Conservation (phyloP, 1,284 basidiomycete genomes). For the Apiotrichum gamsii region DNA sequence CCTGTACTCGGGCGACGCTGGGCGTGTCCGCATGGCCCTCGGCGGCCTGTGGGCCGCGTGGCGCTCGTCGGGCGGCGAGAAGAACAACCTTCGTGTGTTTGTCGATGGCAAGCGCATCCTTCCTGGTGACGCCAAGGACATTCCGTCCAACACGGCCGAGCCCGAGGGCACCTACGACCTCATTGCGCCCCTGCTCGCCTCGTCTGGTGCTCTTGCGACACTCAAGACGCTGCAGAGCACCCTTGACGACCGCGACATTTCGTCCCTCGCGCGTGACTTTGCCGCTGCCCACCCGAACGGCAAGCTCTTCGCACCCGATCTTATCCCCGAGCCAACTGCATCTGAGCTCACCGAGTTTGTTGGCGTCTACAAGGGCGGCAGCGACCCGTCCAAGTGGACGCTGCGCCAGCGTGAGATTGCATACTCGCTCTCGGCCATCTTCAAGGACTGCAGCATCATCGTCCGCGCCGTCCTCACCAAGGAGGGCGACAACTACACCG, state of each 20-base stretch:
- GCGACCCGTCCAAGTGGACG: slow-evolving; percentile 20
- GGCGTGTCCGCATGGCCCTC: slow-evolving; percentile 60
- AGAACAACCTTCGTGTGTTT: slow-evolving; percentile 78
- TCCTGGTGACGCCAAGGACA: slow-evolving; percentile 52
- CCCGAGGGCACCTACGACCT: slow-evolving; percentile 14
- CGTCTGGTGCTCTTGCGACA: slow-evolving; percentile 55
- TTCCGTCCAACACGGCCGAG: slow-evolving; percentile 10
- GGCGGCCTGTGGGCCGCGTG: slow-evolving; percentile 65
- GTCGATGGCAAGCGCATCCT: slow-evolving; percentile 57
- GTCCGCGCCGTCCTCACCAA: slow-evolving; percentile 46
- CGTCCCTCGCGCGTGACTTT: slow-evolving; percentile 27
- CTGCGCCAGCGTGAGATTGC: slow-evolving; percentile 53
- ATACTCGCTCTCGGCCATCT: slow-evolving; percentile 80
- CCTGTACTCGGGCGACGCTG: slow-evolving; percentile 64
- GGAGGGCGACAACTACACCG: slow-evolving; percentile 6
- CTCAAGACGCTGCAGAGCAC: slow-evolving; percentile 65
- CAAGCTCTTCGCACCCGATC: slow-evolving; percentile 21
- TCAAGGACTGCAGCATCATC: slow-evolving; percentile 93
- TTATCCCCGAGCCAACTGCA: slow-evolving; percentile 51
- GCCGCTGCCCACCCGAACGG: slow-evolving; percentile 18
- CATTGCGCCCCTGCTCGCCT: slow-evolving; percentile 54
- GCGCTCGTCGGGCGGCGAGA: slow-evolving; percentile 55
- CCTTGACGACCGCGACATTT: slow-evolving; percentile 72
- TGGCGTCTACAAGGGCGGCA: slow-evolving; percentile 49
- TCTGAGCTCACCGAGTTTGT: slow-evolving; percentile 59